Evolutionary conservation across 306 rosid genomes (phyloP), one percentile per base, ranked within the genome.

Genomic region (Cucurbita maxima): DNA sequence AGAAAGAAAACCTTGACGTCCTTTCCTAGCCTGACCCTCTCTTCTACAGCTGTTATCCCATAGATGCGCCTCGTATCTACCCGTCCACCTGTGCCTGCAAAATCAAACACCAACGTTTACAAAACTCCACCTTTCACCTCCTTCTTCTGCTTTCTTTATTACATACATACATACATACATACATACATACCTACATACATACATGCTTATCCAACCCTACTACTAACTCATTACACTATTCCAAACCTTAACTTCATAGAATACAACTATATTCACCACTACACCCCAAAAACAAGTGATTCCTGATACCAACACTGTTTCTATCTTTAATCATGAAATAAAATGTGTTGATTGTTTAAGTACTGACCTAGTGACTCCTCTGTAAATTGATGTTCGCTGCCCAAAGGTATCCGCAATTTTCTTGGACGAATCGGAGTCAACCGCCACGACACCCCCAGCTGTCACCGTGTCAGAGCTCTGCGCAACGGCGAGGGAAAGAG

Each of bases 41-140:
- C 99, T 89, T 75, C 97, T 89, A 85, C 97, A 91, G 90, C 99
- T 95, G 83, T 95, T 95, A 81, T 95, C 99, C 99, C 99, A 95
- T 2, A 95, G 96, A 91, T 95, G 99, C 82, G 99, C 99, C 83
- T 95, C 99, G 74, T 95, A 95, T 91, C 99, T 86, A 68, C 99
- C 99, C 75, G 99, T 95, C 99, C 99, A 95, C 74, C 99, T 79
- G 51, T 47, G 51, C 51, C 51, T 47, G 51, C 34, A 30, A 9
- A 47, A 47, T 47, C 51, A 47, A 47, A 10, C 51, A 47, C 51
- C 48, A 44, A 8, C 48, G 10, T 8, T 44, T 44, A 10, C 48
- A 44, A 40, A 40, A 40, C 43, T 40, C 43, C 7, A 40, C 7
- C 43, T 7, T 34, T 9, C 59, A 50, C 5, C 11, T 37, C 38